Conservation (phyloP, 1,284 basidiomycete species). For the Austroboletus niveus region DNA sequence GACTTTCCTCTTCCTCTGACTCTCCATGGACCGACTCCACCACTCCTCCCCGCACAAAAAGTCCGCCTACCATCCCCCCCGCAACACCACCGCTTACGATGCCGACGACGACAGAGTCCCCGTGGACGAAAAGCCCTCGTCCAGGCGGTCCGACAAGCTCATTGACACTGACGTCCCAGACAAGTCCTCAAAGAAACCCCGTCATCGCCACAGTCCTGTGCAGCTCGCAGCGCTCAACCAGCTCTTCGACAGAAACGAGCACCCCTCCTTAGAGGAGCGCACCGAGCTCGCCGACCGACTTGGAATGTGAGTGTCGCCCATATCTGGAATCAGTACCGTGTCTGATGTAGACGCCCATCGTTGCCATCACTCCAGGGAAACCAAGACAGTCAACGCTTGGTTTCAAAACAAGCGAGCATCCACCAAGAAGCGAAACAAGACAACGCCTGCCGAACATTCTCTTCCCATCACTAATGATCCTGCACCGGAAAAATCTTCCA, state of each 20-base stretch:
- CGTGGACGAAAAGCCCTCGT: constrained; percentile 39
- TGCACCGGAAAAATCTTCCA: constrained; percentile 20
- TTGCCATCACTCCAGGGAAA: constrained; percentile 51
- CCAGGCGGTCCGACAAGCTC: constrained; percentile 21
- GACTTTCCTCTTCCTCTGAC: constrained; percentile 30
- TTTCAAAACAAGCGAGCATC: constrained; percentile 83
- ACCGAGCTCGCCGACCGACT: constrained; percentile 63
- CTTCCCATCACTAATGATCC: constrained; percentile 9
- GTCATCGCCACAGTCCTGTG: constrained; percentile 67
- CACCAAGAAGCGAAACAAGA: constrained; percentile 65
- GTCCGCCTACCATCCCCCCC: constrained; percentile 10
- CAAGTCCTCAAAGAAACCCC: constrained; percentile 58
- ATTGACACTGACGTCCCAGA: constrained; percentile 23
- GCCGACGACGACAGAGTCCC: constrained; percentile 25
- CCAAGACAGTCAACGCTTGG: constrained; percentile 80
- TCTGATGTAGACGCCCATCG: constrained; percentile 10
- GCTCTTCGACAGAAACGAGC: constrained; percentile 72
- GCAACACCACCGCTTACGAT: constrained; percentile 13
- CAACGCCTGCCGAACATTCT: constrained; percentile 18
- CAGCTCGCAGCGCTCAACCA: constrained; percentile 74
- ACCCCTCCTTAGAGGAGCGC: constrained; percentile 68
- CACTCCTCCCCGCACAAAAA: constrained; percentile 24
- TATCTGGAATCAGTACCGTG: constrained; percentile 17
- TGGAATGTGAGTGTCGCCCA: constrained; percentile 63
- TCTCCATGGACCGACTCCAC: constrained; percentile 35